These are phyloP conservation scores for Thermothielavioides terrestris DNA, from an alignment of 495 filamentous ascomycete genomes.

Conservation along the genomic window DNA sequence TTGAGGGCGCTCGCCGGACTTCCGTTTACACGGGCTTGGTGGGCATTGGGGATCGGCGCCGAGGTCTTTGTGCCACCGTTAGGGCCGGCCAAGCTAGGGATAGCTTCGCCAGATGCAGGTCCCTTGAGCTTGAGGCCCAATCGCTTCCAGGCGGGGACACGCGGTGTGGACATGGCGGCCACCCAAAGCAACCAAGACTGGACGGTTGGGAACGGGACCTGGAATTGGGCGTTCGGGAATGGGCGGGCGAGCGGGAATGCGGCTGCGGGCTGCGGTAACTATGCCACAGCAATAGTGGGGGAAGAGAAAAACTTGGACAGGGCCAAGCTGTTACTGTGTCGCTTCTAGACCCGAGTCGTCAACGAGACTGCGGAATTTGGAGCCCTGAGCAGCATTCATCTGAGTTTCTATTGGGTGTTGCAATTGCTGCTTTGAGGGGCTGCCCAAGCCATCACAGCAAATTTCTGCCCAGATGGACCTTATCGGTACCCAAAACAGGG, in stretches of 20 bases:
- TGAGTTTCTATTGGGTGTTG: conserved; percentile 22
- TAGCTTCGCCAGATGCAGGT: conserved; percentile 41
- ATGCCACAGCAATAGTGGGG: conserved; percentile 2
- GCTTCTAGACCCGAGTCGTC: conserved; percentile 13
- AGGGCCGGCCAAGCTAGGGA: conserved; percentile 14
- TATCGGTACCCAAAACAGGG: conserved; percentile 24
- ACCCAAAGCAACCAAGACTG: neutral
- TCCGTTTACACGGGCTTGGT: conserved; percentile 13
- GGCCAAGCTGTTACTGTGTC: conserved; percentile 1
- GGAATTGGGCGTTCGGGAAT: conserved; percentile 12
- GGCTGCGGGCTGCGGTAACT: too few species aligned
- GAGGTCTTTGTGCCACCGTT: conserved; percentile 12
- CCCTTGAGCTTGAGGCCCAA: conserved; percentile 65
- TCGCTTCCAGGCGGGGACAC: conserved; percentile 68
- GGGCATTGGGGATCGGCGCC: conserved; percentile 12
- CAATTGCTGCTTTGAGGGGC: conserved; percentile 13
- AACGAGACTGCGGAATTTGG: conserved; percentile 15
- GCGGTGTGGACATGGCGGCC: conserved; percentile 29
- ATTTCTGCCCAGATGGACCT: conserved; percentile 26
- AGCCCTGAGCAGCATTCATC: conserved; percentile 4
- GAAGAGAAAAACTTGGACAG: neutral
- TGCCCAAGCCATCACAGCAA: conserved; percentile 20
- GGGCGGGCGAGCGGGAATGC: conserved; percentile 9
- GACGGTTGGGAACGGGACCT: conserved; percentile 10
- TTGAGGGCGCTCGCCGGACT: conserved; percentile 29